Base-by-base conservation (phyloP, 2,329 filamentous ascomycete genomes). In the Zymoseptoria tritici region DNA sequence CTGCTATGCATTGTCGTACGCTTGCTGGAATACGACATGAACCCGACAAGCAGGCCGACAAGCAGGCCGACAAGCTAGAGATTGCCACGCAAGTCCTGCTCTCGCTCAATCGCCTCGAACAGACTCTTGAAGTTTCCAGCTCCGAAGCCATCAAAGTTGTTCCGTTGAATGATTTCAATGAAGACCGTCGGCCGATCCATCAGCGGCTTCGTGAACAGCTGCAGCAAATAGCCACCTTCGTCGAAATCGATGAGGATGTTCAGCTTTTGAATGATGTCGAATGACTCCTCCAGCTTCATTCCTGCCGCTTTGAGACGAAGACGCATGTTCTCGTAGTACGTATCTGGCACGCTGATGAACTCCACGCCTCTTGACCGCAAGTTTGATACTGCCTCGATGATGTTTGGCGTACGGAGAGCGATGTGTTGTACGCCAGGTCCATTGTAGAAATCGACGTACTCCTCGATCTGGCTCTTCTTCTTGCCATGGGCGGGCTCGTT, bases 101-200 rank as follows among this genome's bases (percentile, higher is more conserved):
- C 92, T 55, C 92, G 80, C 81, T 97, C 93, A 73, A 97, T 95
- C 2, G 93, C 92, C 80, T 97, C 92, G 70, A 97, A 97, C 68
- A 97, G 71, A 62, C 88, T 91, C 84, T 91, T 96, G 79, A 97
- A 97, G 75, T 97, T 97, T 1, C 93, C 93, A 0, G 92, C 93
- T 3, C 93, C 92, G 68, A 97, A 97, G 0, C 93, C 93, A 31
- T 89, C 86, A 74, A 97, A 97, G 64, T 91, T 86, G 68, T 95
- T 87, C 59, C 92, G 80, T 80, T 97, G 91, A 69, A 97, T 97
- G 68, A 97, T 96, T 82, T 97, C 93, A 64, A 97, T 85, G 73
- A 97, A 97, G 26, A 97, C 92, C 3, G 93, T 97, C 22, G 93
- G 93, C 11, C 93, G 86, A 76, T 97, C 92, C 87, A 96, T 90